These are phyloP conservation scores for Nicotiana undulata DNA, from an alignment of 257 asterid species.

Conservation along the genomic window DNA sequence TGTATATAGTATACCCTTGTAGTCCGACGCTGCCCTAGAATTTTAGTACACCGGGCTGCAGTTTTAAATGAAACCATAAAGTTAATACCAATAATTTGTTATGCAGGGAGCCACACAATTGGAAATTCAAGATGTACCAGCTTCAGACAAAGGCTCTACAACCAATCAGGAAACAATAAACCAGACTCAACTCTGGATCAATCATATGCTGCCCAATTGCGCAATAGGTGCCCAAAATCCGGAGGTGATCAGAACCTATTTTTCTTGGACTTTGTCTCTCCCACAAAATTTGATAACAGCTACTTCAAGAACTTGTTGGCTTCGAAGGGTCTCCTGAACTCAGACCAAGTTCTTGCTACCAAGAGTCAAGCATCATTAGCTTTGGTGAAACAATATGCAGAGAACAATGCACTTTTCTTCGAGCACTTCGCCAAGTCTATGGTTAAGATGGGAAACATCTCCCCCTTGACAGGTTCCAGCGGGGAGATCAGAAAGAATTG, in stretches of 20 bases:
- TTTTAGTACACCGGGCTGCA: no score
- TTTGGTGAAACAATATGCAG: slow-evolving; percentile 67
- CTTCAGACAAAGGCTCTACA: slow-evolving; percentile 89
- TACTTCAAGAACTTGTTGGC: slow-evolving; percentile 73
- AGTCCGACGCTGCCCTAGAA: no score
- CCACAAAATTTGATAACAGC: slow-evolving; percentile 64
- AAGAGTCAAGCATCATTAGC: slow-evolving; percentile 45
- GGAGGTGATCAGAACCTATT: slow-evolving; percentile 89
- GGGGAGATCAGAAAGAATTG: slow-evolving; percentile 77
- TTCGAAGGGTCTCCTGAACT: slow-evolving; percentile 62
- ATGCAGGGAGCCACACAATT: slow-evolving; percentile 84
- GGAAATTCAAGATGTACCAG: slow-evolving; percentile 72
- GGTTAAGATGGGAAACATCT: slow-evolving; percentile 77
- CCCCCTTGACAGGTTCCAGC: slow-evolving; percentile 67
- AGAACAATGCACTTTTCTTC: slow-evolving; percentile 47
- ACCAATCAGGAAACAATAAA: slow-evolving; percentile 57
- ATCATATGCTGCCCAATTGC: slow-evolving; percentile 51
- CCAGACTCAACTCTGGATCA: slow-evolving; percentile 58
- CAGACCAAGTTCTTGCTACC: slow-evolving; percentile 76
- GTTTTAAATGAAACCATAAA: not conserved
- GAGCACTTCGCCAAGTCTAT: slow-evolving; percentile 74
- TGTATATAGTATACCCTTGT: no score
- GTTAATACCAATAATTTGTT: not conserved
- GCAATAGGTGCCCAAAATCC: slow-evolving; percentile 59
- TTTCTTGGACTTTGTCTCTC: slow-evolving; percentile 52